Conservation (phyloP, 139 green algal species). For the Medakamo hakoo region DNA sequence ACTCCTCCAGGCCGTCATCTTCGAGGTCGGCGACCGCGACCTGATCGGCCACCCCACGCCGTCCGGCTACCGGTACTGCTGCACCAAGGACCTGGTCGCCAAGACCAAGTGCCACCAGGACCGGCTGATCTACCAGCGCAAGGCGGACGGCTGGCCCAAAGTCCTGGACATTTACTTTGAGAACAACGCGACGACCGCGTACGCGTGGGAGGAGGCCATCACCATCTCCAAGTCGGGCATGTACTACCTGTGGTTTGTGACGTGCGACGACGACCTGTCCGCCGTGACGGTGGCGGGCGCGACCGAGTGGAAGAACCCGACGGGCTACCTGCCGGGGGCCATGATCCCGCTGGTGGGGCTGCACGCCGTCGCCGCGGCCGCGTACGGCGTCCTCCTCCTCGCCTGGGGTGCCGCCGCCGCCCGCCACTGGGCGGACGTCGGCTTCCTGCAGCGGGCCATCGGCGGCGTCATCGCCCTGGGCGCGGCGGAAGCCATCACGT, state of each 20-base stretch:
- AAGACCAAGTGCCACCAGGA: constrained; percentile 24
- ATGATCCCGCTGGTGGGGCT: constrained; percentile 36
- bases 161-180: constrained; percentile 32
- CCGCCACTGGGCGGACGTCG: constrained; percentile 30
- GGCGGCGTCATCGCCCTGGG: constrained; percentile 31
- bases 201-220: constrained; percentile 18
- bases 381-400: constrained; percentile 23
- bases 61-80: constrained; percentile 28
- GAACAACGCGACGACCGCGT: constrained; percentile 22
- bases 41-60: constrained; percentile 23
- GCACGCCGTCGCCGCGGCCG: constrained; percentile 31
- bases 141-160: constrained; percentile 24
- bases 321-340: constrained; percentile 44
- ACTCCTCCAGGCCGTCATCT: constrained; percentile 35
- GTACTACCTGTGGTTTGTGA: constrained; percentile 62
- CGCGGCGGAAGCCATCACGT: constrained; percentile 44
- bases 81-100: constrained; percentile 27
- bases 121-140: constrained; percentile 27
- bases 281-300: constrained; percentile 27
- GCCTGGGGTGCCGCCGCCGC: constrained; percentile 13
- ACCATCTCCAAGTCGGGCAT: constrained; percentile 39
- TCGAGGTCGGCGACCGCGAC: constrained; percentile 37
- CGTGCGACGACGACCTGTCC: constrained; percentile 37
- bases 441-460: constrained; percentile 46
- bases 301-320: constrained; percentile 54